Percentiles rank a stretch among this genome's conserved stretches.
Conservation (phyloP, 129 eudicot genomes). For the Saussurea involucrata region DNA sequence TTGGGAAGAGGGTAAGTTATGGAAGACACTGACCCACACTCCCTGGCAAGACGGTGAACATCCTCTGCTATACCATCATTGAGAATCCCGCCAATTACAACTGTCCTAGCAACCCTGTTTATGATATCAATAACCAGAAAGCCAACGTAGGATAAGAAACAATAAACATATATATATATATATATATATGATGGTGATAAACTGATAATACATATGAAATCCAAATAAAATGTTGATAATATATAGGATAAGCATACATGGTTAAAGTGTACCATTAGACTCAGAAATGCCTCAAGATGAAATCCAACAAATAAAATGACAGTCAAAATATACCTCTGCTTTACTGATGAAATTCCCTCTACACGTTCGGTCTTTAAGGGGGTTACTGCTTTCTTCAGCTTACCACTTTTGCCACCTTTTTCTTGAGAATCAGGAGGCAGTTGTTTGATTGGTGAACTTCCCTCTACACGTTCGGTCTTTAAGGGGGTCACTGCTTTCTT, state of each 20-base stretch:
- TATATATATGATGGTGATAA: neutral
- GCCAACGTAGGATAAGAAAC: neutral
- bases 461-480: constrained; percentile 28
- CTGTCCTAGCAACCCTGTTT: constrained; percentile 92
- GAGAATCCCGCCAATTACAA: constrained; percentile 70
- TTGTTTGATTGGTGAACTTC: constrained; percentile 44
- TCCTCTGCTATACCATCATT: constrained; percentile 70
- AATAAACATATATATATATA: neutral
- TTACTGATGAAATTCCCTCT: constrained; percentile 53
- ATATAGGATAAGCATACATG: neutral
- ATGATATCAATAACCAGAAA: constrained; percentile 14
- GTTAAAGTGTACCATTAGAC: constrained; percentile 2
- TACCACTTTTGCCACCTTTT: constrained; percentile 31
- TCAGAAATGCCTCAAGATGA: constrained; percentile 5
- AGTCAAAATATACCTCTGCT: constrained; percentile 55
- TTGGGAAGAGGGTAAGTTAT: constrained; percentile 86
- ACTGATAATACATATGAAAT: too few relatives aligned
- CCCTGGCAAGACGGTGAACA: constrained; percentile 63
- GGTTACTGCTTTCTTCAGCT: constrained; percentile 28
- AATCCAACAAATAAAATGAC: neutral
- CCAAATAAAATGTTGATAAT: too few relatives aligned
- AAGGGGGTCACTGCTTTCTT: constrained; percentile 26
- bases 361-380: constrained; percentile 19
- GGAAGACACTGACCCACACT: constrained; percentile 76
- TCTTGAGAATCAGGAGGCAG: constrained; percentile 30